Evolutionary conservation across 2,329 filamentous ascomycete species (phyloP), one percentile per base, ranked within the genome.

Genomic region (Leptographium galeiforme): DNA sequence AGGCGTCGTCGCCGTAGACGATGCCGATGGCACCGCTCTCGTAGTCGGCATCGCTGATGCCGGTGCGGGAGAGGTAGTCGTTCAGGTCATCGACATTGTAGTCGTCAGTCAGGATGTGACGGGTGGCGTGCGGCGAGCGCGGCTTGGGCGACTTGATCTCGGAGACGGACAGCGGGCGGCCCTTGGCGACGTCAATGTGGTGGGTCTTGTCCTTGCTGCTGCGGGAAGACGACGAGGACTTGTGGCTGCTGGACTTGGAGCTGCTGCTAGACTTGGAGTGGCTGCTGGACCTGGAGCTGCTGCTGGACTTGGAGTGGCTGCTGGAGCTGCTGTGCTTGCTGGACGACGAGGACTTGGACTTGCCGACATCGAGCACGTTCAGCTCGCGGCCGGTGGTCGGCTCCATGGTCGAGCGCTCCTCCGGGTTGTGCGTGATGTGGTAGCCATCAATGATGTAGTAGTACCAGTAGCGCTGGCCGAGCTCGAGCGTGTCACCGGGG

Each of bases 391-490:
- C 89, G 54, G 93, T 97, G 69, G 90, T 97, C 67, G 91, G 90
- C 78, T 98, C 93, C 61, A 87, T 85, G 66, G 87, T 94, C 67
- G 85, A 91, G 65, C 86, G 77, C 68, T 89, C 84, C 69, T 87
- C 87, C 62, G 91, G 90, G 74, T 97, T 93, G 79, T 97, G 91
- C 57, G 90, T 90, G 69, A 95, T 85, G 71, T 96, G 90, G 82
- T 96, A 96, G 63, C 93, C 93, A 70, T 98, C 93, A 70, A 97
- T 93, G 82, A 97, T 96, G 79, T 96, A 98, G 82, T 98, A 98
- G 84, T 97, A 98, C 93, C 93, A 98, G 82, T 97, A 97, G 68
- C 91, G 85, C 68, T 88, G 83, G 68, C 91, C 89, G 63, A 88
- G 77, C 76, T 91, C 84, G 63, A 97, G 80, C 56, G 88, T 91